phyloP scores from a whole-genome alignment of 441 rosid genomes.

The Gossypium schwendimanii region DNA sequence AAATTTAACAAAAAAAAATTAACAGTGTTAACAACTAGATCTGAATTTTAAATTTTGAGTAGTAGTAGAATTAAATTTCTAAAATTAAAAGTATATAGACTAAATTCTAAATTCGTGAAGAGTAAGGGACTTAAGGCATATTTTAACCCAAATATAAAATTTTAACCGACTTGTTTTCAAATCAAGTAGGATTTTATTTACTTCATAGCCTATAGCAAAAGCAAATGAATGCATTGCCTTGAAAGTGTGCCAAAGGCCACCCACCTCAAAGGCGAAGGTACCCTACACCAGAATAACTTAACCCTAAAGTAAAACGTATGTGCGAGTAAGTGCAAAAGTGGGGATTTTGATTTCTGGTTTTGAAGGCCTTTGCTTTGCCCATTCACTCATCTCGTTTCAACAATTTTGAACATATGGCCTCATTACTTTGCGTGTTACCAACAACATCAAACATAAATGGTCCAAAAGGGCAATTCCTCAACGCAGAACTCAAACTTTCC shows the following conservation, averaged over 20 bases:
- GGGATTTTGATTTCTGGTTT: background rate
- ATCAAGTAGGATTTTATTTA: no score
- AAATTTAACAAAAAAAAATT: no score
- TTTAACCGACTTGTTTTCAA: background rate
- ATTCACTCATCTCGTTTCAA: background rate
- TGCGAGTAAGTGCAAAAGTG: background rate
- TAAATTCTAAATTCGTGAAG: no score
- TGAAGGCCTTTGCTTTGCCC: background rate
- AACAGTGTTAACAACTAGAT: no score
- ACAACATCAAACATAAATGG: background rate
- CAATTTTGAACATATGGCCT: no score
- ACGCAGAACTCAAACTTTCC: background rate
- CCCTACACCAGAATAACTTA: slow-evolving; percentile 3
- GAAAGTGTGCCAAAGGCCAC: background rate
- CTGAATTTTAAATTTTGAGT: no score
- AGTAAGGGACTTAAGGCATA: no score
- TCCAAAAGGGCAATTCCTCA: background rate
- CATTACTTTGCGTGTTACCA: slow-evolving; percentile 7
- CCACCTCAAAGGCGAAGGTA: background rate
- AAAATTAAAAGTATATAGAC: no score
- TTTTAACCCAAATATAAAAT: no score
- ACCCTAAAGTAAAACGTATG: slow-evolving; percentile 2
- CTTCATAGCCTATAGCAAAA: background rate
- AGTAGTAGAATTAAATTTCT: no score
- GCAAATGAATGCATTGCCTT: slow-evolving; percentile 13